These are phyloP conservation scores for Insectozyma bohioensis DNA, from an alignment of 1,139 yeast species.

Conservation along the genomic window DNA sequence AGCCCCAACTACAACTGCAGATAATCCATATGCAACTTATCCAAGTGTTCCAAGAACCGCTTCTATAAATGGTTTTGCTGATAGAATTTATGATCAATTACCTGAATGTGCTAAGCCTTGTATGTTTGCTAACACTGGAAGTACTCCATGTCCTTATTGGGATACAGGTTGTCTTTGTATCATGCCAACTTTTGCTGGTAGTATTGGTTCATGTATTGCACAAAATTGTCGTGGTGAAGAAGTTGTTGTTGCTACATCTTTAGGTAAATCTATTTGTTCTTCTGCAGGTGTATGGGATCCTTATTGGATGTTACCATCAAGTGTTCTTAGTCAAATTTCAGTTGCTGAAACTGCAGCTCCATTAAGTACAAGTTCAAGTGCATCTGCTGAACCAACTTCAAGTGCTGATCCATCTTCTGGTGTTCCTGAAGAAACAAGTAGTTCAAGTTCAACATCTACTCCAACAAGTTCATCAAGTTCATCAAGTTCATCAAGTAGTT, in stretches of 20 bases:
- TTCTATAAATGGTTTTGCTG: slow-evolving; percentile 37
- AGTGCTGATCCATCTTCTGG: slow-evolving; percentile 8
- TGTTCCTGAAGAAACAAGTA: slow-evolving; percentile 7
- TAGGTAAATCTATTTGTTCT: slow-evolving; percentile 41
- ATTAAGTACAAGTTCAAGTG: slow-evolving; percentile 9
- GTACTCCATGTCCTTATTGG: slow-evolving; percentile 37
- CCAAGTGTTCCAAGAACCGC: slow-evolving; percentile 37
- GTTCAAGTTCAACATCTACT: not conserved
- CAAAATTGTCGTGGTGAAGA: slow-evolving; percentile 32
- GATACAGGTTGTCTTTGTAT: slow-evolving; percentile 40
- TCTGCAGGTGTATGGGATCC: slow-evolving; percentile 43
- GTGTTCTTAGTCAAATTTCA: slow-evolving; percentile 32
- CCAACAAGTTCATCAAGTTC: slow-evolving; percentile 10
- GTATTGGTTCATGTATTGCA: slow-evolving; percentile 32
- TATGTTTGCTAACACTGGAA: slow-evolving; percentile 30
- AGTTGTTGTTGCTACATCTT: slow-evolving; percentile 35
- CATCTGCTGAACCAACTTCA: slow-evolving; percentile 1
- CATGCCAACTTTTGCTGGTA: slow-evolving; percentile 29
- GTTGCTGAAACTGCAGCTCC: slow-evolving; percentile 26
- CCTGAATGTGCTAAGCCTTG: slow-evolving; percentile 28
- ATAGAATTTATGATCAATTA: slow-evolving; percentile 24
- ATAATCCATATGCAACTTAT: slow-evolving; percentile 22
- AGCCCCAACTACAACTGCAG: slow-evolving; percentile 9
- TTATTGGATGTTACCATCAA: slow-evolving; percentile 37
- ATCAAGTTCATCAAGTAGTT: slow-evolving; percentile 4